Percentiles rank a stretch among this genome's conserved stretches.
Conservation (phyloP, 208 protist genomes). For the Leishmania tropica region DNA sequence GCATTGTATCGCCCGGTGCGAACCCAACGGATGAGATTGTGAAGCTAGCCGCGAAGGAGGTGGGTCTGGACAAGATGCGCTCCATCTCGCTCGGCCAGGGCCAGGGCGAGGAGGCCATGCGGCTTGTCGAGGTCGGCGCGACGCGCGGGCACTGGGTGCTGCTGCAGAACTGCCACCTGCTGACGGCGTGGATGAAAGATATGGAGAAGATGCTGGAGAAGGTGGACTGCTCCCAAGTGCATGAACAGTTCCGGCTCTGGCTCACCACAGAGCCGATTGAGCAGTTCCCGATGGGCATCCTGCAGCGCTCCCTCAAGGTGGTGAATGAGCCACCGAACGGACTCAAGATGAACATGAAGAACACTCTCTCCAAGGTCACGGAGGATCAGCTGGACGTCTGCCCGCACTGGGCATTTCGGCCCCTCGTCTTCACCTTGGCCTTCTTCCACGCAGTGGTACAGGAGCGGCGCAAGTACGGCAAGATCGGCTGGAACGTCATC, state of each 20-base stretch:
- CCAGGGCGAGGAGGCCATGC: constrained; percentile 96
- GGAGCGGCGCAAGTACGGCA: constrained; percentile 98
- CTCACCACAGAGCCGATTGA: constrained; percentile 98
- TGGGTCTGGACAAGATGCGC: constrained; percentile 94
- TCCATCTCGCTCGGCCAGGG: constrained; percentile 98
- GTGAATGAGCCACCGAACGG: constrained; percentile 99
- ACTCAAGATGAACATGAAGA: constrained; percentile 99
- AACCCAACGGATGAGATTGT: constrained; percentile 98
- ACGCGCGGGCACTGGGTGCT: constrained; percentile 98
- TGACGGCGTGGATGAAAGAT: constrained; percentile 98
- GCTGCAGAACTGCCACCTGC: constrained; percentile 99
- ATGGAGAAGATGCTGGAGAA: constrained; percentile 98
- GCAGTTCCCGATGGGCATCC: constrained; percentile 98
- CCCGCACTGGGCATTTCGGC: constrained; percentile 95
- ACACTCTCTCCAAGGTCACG: constrained; percentile 96
- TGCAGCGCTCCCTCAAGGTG: constrained; percentile 97
- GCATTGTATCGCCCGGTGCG: constrained; percentile 98
- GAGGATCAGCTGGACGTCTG: constrained; percentile 95
- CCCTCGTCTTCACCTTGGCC: constrained; percentile 97
- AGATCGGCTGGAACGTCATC: constrained; percentile 99
- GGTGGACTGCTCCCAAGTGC: constrained; percentile 92
- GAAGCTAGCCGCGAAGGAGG: constrained; percentile 96
- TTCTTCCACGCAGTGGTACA: constrained; percentile 99
- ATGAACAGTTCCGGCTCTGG: constrained; percentile 99
- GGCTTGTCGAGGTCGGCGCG: constrained; percentile 94